phyloP scores from a whole-genome alignment of 1,284 basidiomycete genomes.

The Leccinum fallax region DNA sequence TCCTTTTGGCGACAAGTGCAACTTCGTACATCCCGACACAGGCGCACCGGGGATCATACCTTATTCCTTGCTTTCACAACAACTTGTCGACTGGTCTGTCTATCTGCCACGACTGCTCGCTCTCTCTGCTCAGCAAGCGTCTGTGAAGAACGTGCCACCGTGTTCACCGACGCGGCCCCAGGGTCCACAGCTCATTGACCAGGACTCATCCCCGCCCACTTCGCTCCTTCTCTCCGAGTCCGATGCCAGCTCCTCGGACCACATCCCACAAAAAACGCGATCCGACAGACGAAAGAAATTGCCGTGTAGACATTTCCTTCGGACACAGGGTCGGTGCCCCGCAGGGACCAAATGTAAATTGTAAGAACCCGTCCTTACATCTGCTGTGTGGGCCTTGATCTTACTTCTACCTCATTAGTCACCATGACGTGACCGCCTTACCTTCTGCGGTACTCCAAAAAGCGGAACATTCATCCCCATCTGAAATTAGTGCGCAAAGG shows the following conservation, averaged over 20 bases:
- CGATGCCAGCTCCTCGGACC: slow-evolving; percentile 17
- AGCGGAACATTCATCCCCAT: slow-evolving; percentile 4
- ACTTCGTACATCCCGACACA: slow-evolving; percentile 33
- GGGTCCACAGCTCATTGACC: slow-evolving; percentile 15
- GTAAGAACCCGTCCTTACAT: slow-evolving; percentile 35
- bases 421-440: slow-evolving; percentile 38
- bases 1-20: slow-evolving; percentile 33
- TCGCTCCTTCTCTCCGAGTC: slow-evolving; percentile 31
- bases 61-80: slow-evolving; percentile 14
- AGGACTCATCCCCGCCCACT: slow-evolving; percentile 14
- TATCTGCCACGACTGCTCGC: slow-evolving; percentile 20
- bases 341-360: slow-evolving; percentile 46
- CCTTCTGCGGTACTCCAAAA: slow-evolving; percentile 4
- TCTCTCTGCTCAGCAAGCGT: slow-evolving; percentile 12
- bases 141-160: slow-evolving; percentile 3
- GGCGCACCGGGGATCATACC: slow-evolving; percentile 3
- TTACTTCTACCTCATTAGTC: slow-evolving; percentile 31
- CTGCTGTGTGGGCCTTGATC: neutral
- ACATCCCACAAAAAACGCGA: slow-evolving; percentile 10
- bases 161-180: slow-evolving; percentile 7
- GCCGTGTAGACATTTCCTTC: slow-evolving; percentile 46
- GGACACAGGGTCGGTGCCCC: slow-evolving; percentile 48
- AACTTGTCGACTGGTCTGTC: slow-evolving; percentile 19
- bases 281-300: slow-evolving; percentile 36
- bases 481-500: slow-evolving; percentile 7